A percentile compares a stretch with the other conserved stretches of the same genome.
phyloP scores from a whole-genome alignment of 164 flowering plant species.

The Vitis cinerea region DNA sequence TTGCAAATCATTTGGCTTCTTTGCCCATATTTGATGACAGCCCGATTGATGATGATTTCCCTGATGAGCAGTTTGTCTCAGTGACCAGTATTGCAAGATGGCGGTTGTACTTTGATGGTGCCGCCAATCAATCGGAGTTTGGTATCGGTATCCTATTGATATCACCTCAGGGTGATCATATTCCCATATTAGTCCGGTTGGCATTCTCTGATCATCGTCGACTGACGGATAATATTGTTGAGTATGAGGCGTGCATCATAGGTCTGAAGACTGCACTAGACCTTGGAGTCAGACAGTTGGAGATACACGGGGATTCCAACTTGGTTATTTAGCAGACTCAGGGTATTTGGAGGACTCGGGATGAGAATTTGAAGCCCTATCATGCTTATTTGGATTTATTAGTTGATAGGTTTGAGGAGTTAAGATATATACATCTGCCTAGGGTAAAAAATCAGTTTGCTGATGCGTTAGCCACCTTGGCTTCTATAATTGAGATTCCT shows the following conservation, averaged over 20 bases:
- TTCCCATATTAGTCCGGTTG: neutral
- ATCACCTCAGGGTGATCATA: neutral
- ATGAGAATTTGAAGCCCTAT: neutral
- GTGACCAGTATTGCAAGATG: neutral
- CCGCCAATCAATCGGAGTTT: neutral
- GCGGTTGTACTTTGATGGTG: slow-evolving; percentile 1
- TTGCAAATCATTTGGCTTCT: neutral
- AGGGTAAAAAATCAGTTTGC: too few species aligned
- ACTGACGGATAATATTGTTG: neutral
- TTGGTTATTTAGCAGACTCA: neutral
- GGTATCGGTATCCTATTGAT: neutral
- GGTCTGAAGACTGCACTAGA: neutral
- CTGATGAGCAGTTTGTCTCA: neutral
- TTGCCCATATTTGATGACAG: neutral
- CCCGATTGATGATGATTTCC: neutral
- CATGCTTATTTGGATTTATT: neutral
- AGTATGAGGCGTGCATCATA: slow-evolving; percentile 1
- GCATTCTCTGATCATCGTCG: neutral
- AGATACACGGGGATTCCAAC: neutral
- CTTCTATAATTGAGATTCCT: too few species aligned
- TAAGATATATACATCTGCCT: too few species aligned
- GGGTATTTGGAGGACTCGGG: neutral
- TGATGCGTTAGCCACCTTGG: too few species aligned
- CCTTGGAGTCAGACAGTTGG: neutral
- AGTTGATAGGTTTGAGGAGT: too few species aligned